phyloP scores from a whole-genome alignment of 2,329 filamentous ascomycete genomes.

The Botryosphaeria agaves region DNA sequence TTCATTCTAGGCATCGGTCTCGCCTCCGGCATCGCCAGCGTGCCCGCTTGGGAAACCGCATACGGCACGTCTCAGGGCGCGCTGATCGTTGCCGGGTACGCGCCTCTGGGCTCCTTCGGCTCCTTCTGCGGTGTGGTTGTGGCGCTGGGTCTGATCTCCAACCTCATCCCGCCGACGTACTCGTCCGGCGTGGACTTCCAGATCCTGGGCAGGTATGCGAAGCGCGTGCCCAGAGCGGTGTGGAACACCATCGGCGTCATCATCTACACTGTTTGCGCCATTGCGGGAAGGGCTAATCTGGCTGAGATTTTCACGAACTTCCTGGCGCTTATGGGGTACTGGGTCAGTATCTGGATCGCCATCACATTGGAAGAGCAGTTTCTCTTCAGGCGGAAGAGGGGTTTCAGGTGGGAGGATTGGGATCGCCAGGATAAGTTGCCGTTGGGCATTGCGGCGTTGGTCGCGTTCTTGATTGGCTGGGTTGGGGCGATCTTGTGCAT shows the following conservation, averaged over 20 bases:
- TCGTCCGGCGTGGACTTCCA: constrained; percentile 51
- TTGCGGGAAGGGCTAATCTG: constrained; percentile 43
- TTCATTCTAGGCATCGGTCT: constrained; percentile 46
- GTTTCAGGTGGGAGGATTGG: constrained; percentile 46
- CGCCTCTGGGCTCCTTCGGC: constrained; percentile 42
- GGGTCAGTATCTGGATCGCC: constrained; percentile 47
- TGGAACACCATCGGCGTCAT: constrained; percentile 47
- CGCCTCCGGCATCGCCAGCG: constrained; percentile 35
- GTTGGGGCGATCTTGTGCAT: constrained; percentile 47
- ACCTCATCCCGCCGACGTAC: constrained; percentile 48
- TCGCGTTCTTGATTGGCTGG: constrained; percentile 48
- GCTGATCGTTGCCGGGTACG: constrained; percentile 45
- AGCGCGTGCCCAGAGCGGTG: constrained; percentile 41
- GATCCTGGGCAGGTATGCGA: constrained; percentile 41
- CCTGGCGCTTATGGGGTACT: constrained; percentile 53
- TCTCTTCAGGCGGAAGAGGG: constrained; percentile 35
- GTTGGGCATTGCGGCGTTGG: constrained; percentile 41
- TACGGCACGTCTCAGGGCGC: constrained; percentile 43
- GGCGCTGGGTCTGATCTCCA: constrained; percentile 46
- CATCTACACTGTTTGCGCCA: constrained; percentile 46
- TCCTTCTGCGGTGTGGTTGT: constrained; percentile 49
- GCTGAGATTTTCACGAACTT: constrained; percentile 52
- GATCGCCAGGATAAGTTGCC: constrained; percentile 41
- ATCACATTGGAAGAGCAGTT: constrained; percentile 45
- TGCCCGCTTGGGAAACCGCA: constrained; percentile 37